phyloP scores from a whole-genome alignment of 257 asterid species.

The Rauvolfia tetraphylla region DNA sequence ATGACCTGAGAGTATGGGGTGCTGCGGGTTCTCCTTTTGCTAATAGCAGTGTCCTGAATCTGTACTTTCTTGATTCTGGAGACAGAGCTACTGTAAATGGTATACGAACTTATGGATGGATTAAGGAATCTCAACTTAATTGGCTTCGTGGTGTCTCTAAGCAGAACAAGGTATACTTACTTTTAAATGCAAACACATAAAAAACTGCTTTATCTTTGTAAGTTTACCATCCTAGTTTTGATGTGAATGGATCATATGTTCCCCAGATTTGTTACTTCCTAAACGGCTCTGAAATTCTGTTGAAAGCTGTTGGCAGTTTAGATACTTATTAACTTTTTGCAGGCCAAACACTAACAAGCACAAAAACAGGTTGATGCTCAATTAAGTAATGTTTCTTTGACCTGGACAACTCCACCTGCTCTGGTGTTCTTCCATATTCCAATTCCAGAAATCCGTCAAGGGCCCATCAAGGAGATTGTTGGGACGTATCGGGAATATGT shows the following conservation, averaged over 20 bases:
- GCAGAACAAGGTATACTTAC: constrained; percentile 46
- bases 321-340: constrained; percentile 44
- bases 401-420: constrained; percentile 41
- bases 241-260: neutral
- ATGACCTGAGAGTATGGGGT: constrained; percentile 66
- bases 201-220: neutral
- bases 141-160: constrained; percentile 67
- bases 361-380: constrained; percentile 21
- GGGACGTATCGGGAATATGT: constrained; percentile 57
- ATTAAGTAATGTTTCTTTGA: constrained; percentile 7
- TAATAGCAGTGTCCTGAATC: constrained; percentile 66
- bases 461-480: constrained; percentile 53
- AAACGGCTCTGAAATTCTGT: neutral
- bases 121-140: constrained; percentile 81
- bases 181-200: neutral
- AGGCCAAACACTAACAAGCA: constrained; percentile 59
- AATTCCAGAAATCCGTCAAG: constrained; percentile 76
- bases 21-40: constrained; percentile 67
- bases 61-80: constrained; percentile 89
- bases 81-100: constrained; percentile 77
- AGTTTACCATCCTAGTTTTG: neutral
- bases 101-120: constrained; percentile 78
- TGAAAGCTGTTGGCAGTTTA: constrained; percentile 23
- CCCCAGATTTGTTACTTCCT: neutral
- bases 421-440: constrained; percentile 94